phyloP scores from a whole-genome alignment of 108 stramenopile species.

The Cyclotella cryptica region DNA sequence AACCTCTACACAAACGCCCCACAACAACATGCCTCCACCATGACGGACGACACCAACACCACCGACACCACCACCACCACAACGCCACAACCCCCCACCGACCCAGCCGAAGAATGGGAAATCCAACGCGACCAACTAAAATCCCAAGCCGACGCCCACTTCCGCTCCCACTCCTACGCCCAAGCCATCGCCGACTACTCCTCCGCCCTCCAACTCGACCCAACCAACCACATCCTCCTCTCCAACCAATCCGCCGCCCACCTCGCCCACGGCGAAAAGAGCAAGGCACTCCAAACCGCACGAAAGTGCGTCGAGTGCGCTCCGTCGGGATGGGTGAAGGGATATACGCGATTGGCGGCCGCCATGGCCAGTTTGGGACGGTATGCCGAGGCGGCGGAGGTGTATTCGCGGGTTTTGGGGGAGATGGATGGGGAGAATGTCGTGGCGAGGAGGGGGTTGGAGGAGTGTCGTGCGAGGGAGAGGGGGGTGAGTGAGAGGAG shows the following conservation, averaged over 20 bases:
- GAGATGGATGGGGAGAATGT: slow-evolving; percentile 62
- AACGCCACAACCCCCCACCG: neutral
- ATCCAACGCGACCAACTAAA: slow-evolving; percentile 78
- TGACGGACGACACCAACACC: neutral
- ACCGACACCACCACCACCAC: neutral
- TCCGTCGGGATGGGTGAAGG: slow-evolving; percentile 63
- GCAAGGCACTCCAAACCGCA: slow-evolving; percentile 81
- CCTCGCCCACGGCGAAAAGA: slow-evolving; percentile 73
- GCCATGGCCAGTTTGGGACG: slow-evolving; percentile 74
- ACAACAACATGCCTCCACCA: no score
- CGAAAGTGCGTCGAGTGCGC: slow-evolving; percentile 59
- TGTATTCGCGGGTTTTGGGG: slow-evolving; percentile 63
- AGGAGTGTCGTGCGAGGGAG: slow-evolving; percentile 61
- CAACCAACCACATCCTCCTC: slow-evolving; percentile 62
- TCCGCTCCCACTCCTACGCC: slow-evolving; percentile 61
- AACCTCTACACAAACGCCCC: no score
- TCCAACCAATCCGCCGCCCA: slow-evolving; percentile 88
- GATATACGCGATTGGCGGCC: slow-evolving; percentile 80
- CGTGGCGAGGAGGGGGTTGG: slow-evolving; percentile 71
- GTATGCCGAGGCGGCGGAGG: slow-evolving; percentile 63
- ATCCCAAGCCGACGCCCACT: slow-evolving; percentile 67
- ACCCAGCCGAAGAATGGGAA: slow-evolving; percentile 78
- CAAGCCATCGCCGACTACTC: slow-evolving; percentile 74
- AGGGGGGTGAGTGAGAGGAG: slow-evolving; percentile 30
- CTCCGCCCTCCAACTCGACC: slow-evolving; percentile 75